Evolutionary conservation across 306 rosid species (phyloP), one percentile per base, ranked within the genome.

Genomic region (Sicyos baderoa): DNA sequence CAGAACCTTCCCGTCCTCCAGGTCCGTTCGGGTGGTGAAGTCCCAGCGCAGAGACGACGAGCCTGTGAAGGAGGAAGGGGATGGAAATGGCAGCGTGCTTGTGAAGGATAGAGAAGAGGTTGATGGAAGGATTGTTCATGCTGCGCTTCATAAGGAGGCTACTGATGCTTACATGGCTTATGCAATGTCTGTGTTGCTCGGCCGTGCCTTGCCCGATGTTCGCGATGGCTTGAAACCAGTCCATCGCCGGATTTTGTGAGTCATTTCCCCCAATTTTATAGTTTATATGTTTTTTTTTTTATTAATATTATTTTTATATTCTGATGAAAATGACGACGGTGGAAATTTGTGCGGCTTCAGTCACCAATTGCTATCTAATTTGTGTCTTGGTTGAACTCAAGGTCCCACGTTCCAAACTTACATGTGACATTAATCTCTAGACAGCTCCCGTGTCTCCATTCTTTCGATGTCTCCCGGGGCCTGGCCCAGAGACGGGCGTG

Each of bases 221-320:
- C 96, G 99, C 11, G 99, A 93, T 49, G 99, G 99, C 6, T 77
- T 93, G 81, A 93, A 93, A 84, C 97, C 99, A 0, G 99, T 93
- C 32, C 99, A 93, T 72, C 82, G 99, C 55, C 84, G 99, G 72
- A 86, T 93, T 73, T 77, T 93, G 98, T 93, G 60, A 89, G 97
- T 84, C 25, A 48, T 54, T 35, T 70, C 14, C 40, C 12, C 15
- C 47, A 0, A 10, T 16, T 4, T 11, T 4, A 0, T 65, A 47
- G 2, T n/a, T 54, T 37, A 0, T 17, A 0, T n/a, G n/a, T 52
- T 32, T 32, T 29, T 40, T 1, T 1, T 5, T 27, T 10, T n/a
- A n/a, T n/a, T n/a, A n/a, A n/a, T n/a, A n/a, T n/a, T n/a, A n/a
- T n/a, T n/a, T n/a, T n/a, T n/a, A n/a, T 48, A 6, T 54, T 52